Percentiles rank a stretch among this genome's conserved stretches.
These are phyloP conservation scores for Tylopilus sp. DNA, from an alignment of 768 basidiomycete genomes.

Conservation along the genomic window DNA sequence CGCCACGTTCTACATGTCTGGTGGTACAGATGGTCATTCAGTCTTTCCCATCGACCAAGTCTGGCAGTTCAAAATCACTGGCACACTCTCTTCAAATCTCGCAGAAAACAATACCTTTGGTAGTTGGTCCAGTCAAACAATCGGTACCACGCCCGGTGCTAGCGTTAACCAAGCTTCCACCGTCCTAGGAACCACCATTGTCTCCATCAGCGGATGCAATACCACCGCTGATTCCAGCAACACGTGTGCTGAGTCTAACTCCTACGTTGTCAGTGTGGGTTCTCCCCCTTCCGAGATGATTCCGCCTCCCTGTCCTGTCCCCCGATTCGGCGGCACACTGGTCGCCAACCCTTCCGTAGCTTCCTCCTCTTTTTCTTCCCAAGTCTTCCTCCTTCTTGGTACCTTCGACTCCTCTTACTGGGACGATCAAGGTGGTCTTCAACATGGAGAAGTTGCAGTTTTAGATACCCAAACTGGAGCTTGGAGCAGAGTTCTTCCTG, in stretches of 20 bases:
- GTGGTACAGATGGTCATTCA: conserved; percentile 55
- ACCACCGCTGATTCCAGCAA: conserved; percentile 35
- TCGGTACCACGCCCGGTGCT: conserved; percentile 32
- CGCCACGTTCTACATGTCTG: conserved; percentile 71
- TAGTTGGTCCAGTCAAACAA: conserved; percentile 54
- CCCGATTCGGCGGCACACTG: conserved; percentile 56
- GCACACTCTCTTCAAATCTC: conserved; percentile 68
- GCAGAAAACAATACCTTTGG: conserved; percentile 42
- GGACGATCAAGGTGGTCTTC: conserved; percentile 60
- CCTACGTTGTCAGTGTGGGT: conserved; percentile 47
- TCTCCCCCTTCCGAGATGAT: conserved; percentile 31
- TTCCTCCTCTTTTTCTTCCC: conserved; percentile 55
- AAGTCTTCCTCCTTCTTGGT: conserved; percentile 69
- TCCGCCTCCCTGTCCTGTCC: conserved; percentile 58
- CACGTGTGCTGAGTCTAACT: conserved; percentile 56
- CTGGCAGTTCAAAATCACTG: conserved; percentile 68
- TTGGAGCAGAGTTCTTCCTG: conserved; percentile 72
- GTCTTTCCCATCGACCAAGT: conserved; percentile 56
- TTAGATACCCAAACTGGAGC: conserved; percentile 56
- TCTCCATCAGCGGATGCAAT: conserved; percentile 63
- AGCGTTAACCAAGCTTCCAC: conserved; percentile 53
- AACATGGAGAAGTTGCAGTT: conserved; percentile 72
- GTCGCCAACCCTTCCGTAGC: conserved; percentile 46
- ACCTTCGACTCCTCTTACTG: conserved; percentile 60
- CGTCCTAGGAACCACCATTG: conserved; percentile 49